Evolutionary conservation across 495 filamentous ascomycete genomes (phyloP), one percentile per base, ranked within the genome.

Genomic region (Friedmanniomyces simplex): DNA sequence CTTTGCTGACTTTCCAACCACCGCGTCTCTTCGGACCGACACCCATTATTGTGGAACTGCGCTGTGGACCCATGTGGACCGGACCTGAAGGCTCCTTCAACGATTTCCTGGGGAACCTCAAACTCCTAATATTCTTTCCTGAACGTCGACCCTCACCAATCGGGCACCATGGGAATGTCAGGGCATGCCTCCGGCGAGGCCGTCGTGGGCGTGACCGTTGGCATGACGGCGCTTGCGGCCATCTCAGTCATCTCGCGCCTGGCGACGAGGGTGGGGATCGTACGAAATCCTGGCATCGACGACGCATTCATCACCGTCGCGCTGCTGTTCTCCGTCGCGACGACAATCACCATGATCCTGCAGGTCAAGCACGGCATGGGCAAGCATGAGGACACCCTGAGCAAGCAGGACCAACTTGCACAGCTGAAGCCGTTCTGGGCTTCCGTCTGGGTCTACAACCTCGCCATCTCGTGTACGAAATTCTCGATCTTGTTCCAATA

Each of bases 401-500:
- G 50, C 42, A 13, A 34, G 28, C 59, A 50, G 53, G 52, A 61
- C 1, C 30, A 34, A 52, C 11, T 53, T 39, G 5, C 32, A 32
- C 30, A 39, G 16, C 50, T 59, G 12, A 52, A 66, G 58, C 58
- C 64, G 14, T 63, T 68, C 59, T 68, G 52, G 49, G 63, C 54
- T 1, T 59, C 50, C 26, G 26, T 68, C 21, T 59, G 63, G 36
- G 45, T 62, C 26, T 68, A 68, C 59, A 57, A 68, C 51, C 52
- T 68, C 13, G 54, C 61, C 16, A 59, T 68, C 32, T 54, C 61
- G 21, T 54, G 53, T 25, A 66, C 66, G 12, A 68, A 68, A 45
- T 55, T 57, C 30, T 66, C 64, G 22, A 68, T 68, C 34, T 52
- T 68, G 25, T 43, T 68, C 22, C 66, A 68, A 53, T 68, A 68